Evolutionary conservation across 768 basidiomycete genomes (phyloP).

Genomic region (Mycena amicta): DNA sequence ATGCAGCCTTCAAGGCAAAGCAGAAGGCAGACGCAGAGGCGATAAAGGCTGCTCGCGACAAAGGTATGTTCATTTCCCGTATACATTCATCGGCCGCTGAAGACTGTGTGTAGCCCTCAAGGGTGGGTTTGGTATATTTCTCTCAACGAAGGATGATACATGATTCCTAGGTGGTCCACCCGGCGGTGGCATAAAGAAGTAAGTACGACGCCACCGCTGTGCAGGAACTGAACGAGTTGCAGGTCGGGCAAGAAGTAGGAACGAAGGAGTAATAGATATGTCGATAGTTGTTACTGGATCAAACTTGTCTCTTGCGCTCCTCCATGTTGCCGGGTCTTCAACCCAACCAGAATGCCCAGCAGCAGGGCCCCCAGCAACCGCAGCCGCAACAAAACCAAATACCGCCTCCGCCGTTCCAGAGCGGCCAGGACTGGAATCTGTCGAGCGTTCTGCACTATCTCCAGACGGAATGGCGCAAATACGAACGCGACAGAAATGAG

Average conservation of each 20-base stretch:
- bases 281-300: slow-evolving; percentile 9
- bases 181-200: slow-evolving; percentile 86
- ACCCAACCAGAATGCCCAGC: slow-evolving; percentile 45
- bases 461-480: slow-evolving; percentile 97
- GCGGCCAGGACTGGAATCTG: slow-evolving; percentile 81
- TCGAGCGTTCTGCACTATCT: slow-evolving; percentile 95
- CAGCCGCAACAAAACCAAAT: slow-evolving; percentile 53
- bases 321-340: slow-evolving; percentile 72
- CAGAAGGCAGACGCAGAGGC: slow-evolving; percentile 76
- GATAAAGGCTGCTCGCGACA: slow-evolving; percentile 70
- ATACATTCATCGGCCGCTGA: neutral
- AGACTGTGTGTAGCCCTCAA: slow-evolving; percentile 48
- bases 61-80: slow-evolving; percentile 49
- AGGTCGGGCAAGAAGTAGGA: slow-evolving; percentile 74
- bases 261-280: slow-evolving; percentile 3
- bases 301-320: slow-evolving; percentile 23
- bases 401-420: slow-evolving; percentile 23
- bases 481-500: slow-evolving; percentile 98
- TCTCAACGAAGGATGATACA: slow-evolving; percentile 47
- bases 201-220: slow-evolving; percentile 32
- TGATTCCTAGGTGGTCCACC: slow-evolving; percentile 60
- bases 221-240: slow-evolving; percentile 13
- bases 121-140: slow-evolving; percentile 37
- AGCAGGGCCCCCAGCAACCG: slow-evolving; percentile 60
- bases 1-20: slow-evolving; percentile 72